Conservation (phyloP, 2,329 filamentous ascomycete species). For the Coniochaeta sp. region DNA sequence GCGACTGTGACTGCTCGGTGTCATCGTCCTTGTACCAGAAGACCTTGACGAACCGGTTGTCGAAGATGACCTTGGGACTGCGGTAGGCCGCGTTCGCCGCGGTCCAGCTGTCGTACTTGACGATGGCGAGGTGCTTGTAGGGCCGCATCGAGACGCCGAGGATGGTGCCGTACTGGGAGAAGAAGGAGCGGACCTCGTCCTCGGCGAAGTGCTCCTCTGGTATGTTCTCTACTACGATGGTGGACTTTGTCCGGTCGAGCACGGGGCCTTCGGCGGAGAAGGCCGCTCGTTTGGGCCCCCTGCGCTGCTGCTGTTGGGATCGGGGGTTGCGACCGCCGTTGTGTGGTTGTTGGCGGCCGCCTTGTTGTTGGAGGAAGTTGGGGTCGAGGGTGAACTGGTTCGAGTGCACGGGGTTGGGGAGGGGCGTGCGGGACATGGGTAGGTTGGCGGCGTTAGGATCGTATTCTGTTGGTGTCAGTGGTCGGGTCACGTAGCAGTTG, state of each 20-base stretch:
- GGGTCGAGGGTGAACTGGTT: conserved; percentile 1
- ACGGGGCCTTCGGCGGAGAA: conserved; percentile 61
- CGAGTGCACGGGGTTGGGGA: neutral
- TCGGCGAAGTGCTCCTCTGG: conserved; percentile 65
- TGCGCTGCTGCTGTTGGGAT: too few relatives aligned
- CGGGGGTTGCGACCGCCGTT: neutral
- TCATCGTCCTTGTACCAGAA: conserved; percentile 64
- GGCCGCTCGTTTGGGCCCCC: conserved; percentile 33
- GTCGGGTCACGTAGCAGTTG: too few relatives aligned
- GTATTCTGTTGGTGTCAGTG: too few relatives aligned
- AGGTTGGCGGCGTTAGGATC: conserved; percentile 35
- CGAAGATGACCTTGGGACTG: conserved; percentile 75
- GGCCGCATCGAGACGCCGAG: conserved; percentile 57
- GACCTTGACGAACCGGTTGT: conserved; percentile 80
- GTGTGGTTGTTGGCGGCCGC: neutral
- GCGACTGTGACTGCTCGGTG: too few relatives aligned
- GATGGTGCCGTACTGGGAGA: conserved; percentile 64
- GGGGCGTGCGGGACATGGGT: conserved; percentile 29
- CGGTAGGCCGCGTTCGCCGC: conserved; percentile 64
- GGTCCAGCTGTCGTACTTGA: conserved; percentile 61
- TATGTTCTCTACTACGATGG: conserved; percentile 71
- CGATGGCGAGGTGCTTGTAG: conserved; percentile 59
- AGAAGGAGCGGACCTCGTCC: conserved; percentile 59
- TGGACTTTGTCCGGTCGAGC: conserved; percentile 55
- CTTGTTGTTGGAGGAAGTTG: too few relatives aligned